Conservation (phyloP, 805 yeast species). For the Suhomyces tanzawaensis region DNA sequence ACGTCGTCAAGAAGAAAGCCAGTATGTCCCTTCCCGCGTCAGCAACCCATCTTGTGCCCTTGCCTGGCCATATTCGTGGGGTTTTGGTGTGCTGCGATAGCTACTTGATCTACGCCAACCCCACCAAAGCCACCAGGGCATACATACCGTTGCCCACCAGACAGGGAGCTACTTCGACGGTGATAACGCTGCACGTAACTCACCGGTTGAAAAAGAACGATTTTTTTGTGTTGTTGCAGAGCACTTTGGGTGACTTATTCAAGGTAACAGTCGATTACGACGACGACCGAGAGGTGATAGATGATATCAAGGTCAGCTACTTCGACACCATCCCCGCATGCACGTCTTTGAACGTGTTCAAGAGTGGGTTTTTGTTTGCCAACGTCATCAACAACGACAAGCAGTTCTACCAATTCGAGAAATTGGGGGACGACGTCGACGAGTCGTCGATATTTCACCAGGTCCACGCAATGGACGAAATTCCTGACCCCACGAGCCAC, state of each 20-base stretch:
- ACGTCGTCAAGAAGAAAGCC: slow-evolving; percentile 46
- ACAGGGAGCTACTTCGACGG: slow-evolving; percentile 15
- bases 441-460: slow-evolving; percentile 4
- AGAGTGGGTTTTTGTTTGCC: slow-evolving; percentile 73
- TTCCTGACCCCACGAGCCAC: not conserved
- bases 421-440: slow-evolving; percentile 56
- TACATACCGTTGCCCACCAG: slow-evolving; percentile 58
- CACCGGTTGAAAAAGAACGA: slow-evolving; percentile 60
- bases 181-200: slow-evolving; percentile 55
- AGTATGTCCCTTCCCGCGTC: slow-evolving; percentile 18
- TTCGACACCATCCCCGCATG: slow-evolving; percentile 76
- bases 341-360: slow-evolving; percentile 55
- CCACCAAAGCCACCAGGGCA: slow-evolving; percentile 18
- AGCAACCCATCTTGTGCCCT: slow-evolving; percentile 55
- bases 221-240: slow-evolving; percentile 71
- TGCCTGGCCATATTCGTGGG: slow-evolving; percentile 76
- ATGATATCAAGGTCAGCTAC: slow-evolving; percentile 52
- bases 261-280: slow-evolving; percentile 54
- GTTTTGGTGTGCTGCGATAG: slow-evolving; percentile 61
- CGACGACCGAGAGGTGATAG: slow-evolving; percentile 42
- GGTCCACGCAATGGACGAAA: not conserved
- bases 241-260: slow-evolving; percentile 69
- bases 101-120: slow-evolving; percentile 49
- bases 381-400: slow-evolving; percentile 64
- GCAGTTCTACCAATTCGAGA: slow-evolving; percentile 73